Conservation (phyloP, 192 early-diverging fungal genomes). For the Linnemannia zychae region DNA sequence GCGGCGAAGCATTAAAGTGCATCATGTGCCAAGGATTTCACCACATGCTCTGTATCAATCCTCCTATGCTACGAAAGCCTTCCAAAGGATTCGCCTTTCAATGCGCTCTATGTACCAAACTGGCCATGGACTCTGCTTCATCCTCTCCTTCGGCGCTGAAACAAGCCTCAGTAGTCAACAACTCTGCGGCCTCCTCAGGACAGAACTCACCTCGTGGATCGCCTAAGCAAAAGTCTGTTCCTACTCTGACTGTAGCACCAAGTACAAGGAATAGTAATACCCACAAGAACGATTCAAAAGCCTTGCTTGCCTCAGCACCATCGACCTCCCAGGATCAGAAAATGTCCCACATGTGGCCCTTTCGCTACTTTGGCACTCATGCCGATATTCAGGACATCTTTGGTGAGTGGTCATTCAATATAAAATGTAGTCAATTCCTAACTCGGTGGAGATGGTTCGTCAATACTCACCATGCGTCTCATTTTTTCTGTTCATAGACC, state of each 20-base stretch:
- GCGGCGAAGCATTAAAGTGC: slow-evolving; percentile 81
- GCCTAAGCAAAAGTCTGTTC: slow-evolving; percentile 42
- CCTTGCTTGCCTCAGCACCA: slow-evolving; percentile 16
- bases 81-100: slow-evolving; percentile 92
- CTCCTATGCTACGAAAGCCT: slow-evolving; percentile 80
- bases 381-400: slow-evolving; percentile 78
- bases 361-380: slow-evolving; percentile 90
- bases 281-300: neutral
- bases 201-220: slow-evolving; percentile 49
- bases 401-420: too few species aligned
- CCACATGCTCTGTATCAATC: slow-evolving; percentile 87
- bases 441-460: neutral
- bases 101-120: slow-evolving; percentile 78
- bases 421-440: too few species aligned
- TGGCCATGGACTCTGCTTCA: slow-evolving; percentile 34
- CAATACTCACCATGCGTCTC: neutral
- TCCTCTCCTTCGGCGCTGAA: slow-evolving; percentile 9
- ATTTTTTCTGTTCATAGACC: slow-evolving; percentile 53
- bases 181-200: slow-evolving; percentile 40
- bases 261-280: neutral
- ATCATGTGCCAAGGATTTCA: slow-evolving; percentile 80
- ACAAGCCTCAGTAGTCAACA: slow-evolving; percentile 13
- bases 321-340: slow-evolving; percentile 62
- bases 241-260: slow-evolving; percentile 30
- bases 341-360: slow-evolving; percentile 85